These are phyloP conservation scores for Epicoccum sorghinum DNA, from an alignment of 2,329 filamentous ascomycete genomes.

Conservation along the genomic window DNA sequence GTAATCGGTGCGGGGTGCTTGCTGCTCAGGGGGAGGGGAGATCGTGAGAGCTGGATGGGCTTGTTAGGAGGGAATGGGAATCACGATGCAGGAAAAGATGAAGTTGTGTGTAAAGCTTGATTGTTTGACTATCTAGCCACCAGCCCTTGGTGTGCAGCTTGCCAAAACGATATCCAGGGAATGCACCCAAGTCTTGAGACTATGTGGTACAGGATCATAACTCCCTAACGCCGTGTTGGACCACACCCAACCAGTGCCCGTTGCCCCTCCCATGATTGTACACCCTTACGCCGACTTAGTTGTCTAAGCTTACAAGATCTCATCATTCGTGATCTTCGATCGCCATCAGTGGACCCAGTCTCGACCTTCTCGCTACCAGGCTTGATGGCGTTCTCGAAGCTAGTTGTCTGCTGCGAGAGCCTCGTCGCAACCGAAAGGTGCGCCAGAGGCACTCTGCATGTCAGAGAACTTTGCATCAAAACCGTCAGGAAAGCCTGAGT, in stretches of 20 bases:
- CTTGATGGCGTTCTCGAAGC: slow-evolving; percentile 33
- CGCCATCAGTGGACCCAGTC: slow-evolving; percentile 31
- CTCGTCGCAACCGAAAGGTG: slow-evolving; percentile 56
- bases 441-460: slow-evolving; percentile 55
- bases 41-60: neutral
- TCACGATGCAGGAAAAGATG: slow-evolving; percentile 8
- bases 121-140: slow-evolving; percentile 40
- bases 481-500: slow-evolving; percentile 46
- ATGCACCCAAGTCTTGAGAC: slow-evolving; percentile 21
- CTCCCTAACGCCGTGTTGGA: slow-evolving; percentile 30
- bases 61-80: too few species aligned
- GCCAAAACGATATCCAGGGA: slow-evolving; percentile 32
- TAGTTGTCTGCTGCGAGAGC: slow-evolving; percentile 52
- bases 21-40: neutral
- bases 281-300: slow-evolving; percentile 34
- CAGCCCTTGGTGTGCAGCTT: slow-evolving; percentile 44
- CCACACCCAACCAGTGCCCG: slow-evolving; percentile 24
- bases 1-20: slow-evolving; percentile 11
- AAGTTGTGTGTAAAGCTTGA: slow-evolving; percentile 18
- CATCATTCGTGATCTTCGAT: slow-evolving; percentile 35
- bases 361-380: slow-evolving; percentile 28
- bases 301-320: slow-evolving; percentile 37
- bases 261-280: slow-evolving; percentile 30
- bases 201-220: slow-evolving; percentile 36
- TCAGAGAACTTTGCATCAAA: slow-evolving; percentile 51